phyloP scores from a whole-genome alignment of 768 basidiomycete genomes.

The Mycena chlorophos region DNA sequence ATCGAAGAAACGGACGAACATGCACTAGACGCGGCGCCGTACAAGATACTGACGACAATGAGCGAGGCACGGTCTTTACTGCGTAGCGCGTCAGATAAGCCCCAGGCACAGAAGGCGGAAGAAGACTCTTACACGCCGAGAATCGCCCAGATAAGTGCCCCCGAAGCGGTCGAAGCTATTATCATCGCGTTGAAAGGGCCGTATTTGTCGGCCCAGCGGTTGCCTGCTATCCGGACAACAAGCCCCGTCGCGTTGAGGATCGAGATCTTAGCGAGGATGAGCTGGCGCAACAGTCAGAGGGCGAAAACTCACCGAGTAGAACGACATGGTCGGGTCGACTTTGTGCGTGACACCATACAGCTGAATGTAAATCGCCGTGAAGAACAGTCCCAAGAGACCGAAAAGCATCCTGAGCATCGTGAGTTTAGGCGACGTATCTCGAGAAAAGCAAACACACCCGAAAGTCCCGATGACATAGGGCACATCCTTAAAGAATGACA shows the following conservation, averaged over 20 bases:
- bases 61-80: slow-evolving; percentile 39
- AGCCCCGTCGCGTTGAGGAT: slow-evolving; percentile 37
- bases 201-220: slow-evolving; percentile 36
- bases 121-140: slow-evolving; percentile 35
- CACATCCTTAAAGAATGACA: slow-evolving; percentile 32
- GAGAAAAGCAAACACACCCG: slow-evolving; percentile 24
- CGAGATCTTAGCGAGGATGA: slow-evolving; percentile 31
- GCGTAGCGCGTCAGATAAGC: neutral
- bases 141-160: slow-evolving; percentile 43
- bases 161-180: slow-evolving; percentile 34
- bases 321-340: slow-evolving; percentile 14
- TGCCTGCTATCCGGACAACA: slow-evolving; percentile 37
- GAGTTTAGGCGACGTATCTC: neutral
- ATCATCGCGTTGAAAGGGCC: slow-evolving; percentile 42
- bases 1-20: slow-evolving; percentile 30
- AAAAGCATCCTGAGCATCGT: neutral
- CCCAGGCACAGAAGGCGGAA: neutral
- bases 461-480: slow-evolving; percentile 30
- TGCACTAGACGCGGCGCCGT: slow-evolving; percentile 51
- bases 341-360: slow-evolving; percentile 27
- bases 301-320: slow-evolving; percentile 21
- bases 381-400: slow-evolving; percentile 15
- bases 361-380: slow-evolving; percentile 17
- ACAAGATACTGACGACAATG: slow-evolving; percentile 43
- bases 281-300: neutral